phyloP scores from a whole-genome alignment of 1,284 basidiomycete genomes.

The Xerocomus cyaneibrunnescens region DNA sequence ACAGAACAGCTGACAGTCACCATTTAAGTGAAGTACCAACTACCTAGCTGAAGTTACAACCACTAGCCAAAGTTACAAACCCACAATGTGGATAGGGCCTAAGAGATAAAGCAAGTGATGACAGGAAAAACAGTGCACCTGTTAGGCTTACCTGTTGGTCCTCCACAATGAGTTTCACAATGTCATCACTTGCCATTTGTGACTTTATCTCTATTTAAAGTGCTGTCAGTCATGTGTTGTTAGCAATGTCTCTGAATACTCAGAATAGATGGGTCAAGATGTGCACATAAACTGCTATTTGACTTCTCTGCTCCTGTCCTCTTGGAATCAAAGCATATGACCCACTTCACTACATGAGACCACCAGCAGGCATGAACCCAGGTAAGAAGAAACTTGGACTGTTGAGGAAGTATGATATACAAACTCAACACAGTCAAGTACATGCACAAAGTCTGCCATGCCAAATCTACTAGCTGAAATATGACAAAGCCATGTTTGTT shows the following conservation, averaged over 20 bases:
- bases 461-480: slow-evolving; percentile 15
- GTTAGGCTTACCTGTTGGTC: slow-evolving; percentile 18
- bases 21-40: too few relatives aligned
- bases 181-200: slow-evolving; percentile 14
- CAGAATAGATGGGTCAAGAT: not conserved
- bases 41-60: too few relatives aligned
- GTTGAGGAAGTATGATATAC: slow-evolving; percentile 24
- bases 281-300: slow-evolving; percentile 11
- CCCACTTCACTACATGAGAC: slow-evolving; percentile 13
- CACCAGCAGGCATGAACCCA: not conserved
- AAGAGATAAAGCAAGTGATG: too few relatives aligned
- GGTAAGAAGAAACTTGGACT: slow-evolving; percentile 3
- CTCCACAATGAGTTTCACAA: slow-evolving; percentile 14
- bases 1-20: too few relatives aligned
- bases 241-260: not conserved
- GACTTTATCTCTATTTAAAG: slow-evolving; percentile 23
- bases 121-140: too few relatives aligned
- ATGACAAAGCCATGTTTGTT: not conserved
- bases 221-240: not conserved
- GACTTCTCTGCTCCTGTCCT: slow-evolving; percentile 20
- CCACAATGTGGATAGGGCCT: too few relatives aligned
- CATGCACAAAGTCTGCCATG: slow-evolving; percentile 17
- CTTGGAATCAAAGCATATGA: slow-evolving; percentile 19
- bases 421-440: slow-evolving; percentile 20
- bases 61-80: too few relatives aligned